These are phyloP conservation scores for Penicillium verrucosum DNA, from an alignment of 2,329 filamentous ascomycete genomes.

Conservation along the genomic window DNA sequence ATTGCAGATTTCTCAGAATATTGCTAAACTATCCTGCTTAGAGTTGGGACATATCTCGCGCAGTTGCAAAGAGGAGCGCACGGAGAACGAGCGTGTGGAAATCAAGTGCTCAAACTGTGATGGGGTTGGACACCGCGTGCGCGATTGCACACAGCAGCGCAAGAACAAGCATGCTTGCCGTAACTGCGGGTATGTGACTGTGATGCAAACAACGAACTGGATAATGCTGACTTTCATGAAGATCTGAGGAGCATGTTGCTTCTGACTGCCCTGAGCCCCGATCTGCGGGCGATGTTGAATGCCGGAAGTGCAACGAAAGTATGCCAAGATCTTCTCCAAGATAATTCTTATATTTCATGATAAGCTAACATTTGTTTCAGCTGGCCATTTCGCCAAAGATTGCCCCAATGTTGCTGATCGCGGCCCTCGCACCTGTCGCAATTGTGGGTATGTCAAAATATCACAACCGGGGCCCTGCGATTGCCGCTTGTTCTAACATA, in stretches of 20 bases:
- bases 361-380: conserved; percentile 25
- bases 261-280: conserved; percentile 49
- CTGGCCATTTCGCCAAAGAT: conserved; percentile 47
- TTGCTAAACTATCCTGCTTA: conserved; percentile 17
- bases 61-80: conserved; percentile 49
- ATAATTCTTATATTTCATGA: background rate
- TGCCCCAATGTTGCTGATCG: conserved; percentile 38
- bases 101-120: conserved; percentile 53
- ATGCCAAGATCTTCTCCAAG: background rate
- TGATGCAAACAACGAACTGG: background rate
- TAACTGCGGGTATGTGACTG: conserved; percentile 48
- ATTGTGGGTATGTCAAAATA: conserved; percentile 42
- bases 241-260: conserved; percentile 46
- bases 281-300: conserved; percentile 45
- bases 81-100: conserved; percentile 36
- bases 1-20: background rate
- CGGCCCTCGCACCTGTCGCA: conserved; percentile 40
- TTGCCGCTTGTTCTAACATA: conserved; percentile 15
- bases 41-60: conserved; percentile 50
- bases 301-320: conserved; percentile 45
- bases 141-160: conserved; percentile 45
- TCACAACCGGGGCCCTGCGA: background rate
- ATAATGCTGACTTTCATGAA: conserved; percentile 24
- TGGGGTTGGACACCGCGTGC: conserved; percentile 47
- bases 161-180: conserved; percentile 46